phyloP scores from a whole-genome alignment of 345 rosid genomes.

The Lagerstroemia speciosa region DNA sequence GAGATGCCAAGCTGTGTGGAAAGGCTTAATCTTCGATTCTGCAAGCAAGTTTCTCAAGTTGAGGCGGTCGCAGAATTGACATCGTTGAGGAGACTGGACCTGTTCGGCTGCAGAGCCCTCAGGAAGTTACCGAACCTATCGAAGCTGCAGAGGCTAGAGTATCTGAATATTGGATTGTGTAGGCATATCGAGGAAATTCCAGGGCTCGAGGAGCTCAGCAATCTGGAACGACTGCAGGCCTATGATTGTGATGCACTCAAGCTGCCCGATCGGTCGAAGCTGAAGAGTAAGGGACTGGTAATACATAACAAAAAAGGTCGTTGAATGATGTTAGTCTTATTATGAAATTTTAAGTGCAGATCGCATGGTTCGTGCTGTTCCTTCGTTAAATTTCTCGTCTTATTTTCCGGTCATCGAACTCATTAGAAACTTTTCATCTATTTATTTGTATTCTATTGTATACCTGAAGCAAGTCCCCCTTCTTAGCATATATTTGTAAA shows the following conservation, averaged over 20 bases:
- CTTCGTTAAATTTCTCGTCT: no score
- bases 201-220: background rate
- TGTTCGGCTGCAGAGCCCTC: background rate
- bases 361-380: no score
- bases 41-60: background rate
- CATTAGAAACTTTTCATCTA: no score
- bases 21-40: background rate
- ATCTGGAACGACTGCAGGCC: background rate
- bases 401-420: no score
- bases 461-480: no score
- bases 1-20: background rate
- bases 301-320: no score
- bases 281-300: background rate
- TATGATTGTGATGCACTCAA: background rate
- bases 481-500: no score
- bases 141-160: background rate
- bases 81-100: background rate
- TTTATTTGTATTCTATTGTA: no score
- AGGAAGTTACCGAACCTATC: constrained; percentile 1
- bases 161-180: background rate
- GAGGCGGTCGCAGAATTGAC: background rate
- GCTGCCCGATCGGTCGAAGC: background rate
- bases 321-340: no score
- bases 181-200: background rate
- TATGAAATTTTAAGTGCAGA: no score